These are phyloP conservation scores for Kazachstania psychrophila DNA, from an alignment of 805 yeast species.

Conservation along the genomic window DNA sequence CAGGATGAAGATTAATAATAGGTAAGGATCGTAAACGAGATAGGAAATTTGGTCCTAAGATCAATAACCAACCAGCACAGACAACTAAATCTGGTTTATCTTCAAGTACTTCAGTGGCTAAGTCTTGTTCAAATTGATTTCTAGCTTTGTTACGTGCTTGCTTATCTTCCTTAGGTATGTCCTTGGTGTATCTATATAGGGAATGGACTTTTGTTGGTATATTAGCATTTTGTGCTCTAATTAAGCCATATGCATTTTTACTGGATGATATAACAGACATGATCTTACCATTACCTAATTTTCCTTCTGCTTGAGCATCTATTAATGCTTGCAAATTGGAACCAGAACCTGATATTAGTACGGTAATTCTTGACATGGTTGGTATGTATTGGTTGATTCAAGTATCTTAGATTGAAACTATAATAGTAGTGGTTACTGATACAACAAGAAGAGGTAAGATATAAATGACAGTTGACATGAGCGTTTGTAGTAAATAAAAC, in stretches of 20 bases:
- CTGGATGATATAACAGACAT: slow-evolving; percentile 79
- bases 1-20: slow-evolving; percentile 92
- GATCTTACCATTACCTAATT: slow-evolving; percentile 42
- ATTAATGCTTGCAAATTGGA: slow-evolving; percentile 93
- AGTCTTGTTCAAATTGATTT: slow-evolving; percentile 63
- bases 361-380: slow-evolving; percentile 35
- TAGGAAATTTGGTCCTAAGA: slow-evolving; percentile 69
- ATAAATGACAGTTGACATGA: too few relatives aligned
- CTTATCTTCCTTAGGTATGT: slow-evolving; percentile 59
- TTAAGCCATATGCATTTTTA: slow-evolving; percentile 76
- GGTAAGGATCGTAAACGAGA: slow-evolving; percentile 58
- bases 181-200: slow-evolving; percentile 64
- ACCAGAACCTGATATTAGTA: slow-evolving; percentile 89
- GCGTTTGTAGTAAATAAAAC: too few relatives aligned
- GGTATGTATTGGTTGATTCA: too few relatives aligned
- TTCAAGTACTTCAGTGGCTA: slow-evolving; percentile 56
- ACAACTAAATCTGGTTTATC: slow-evolving; percentile 77
- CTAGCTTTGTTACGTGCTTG: slow-evolving; percentile 53
- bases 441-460: too few relatives aligned
- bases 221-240: slow-evolving; percentile 58
- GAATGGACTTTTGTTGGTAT: slow-evolving; percentile 70
- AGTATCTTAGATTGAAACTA: too few relatives aligned
- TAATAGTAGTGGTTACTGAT: too few relatives aligned
- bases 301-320: slow-evolving; percentile 46
- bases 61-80: slow-evolving; percentile 98